Base-by-base conservation (phyloP, 2,329 filamentous ascomycete genomes). In the Pseudocercospora crystallina region DNA sequence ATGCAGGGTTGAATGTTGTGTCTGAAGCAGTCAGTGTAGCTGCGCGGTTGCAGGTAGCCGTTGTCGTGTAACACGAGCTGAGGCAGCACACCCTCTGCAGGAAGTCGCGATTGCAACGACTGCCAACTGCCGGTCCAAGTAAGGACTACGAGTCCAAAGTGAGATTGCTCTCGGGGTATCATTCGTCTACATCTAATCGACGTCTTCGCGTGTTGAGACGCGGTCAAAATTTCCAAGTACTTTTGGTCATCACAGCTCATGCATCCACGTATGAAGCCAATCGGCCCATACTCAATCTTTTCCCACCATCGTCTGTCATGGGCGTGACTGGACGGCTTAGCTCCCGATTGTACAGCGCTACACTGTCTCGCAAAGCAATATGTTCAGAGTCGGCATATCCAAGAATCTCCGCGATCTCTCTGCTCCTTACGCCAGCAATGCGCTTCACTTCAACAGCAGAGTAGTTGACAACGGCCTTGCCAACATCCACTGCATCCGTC, bases 361-460 rank as follows among this genome's bases (percentile, higher is more conserved):
- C 85, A 62, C 95, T 92, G 69, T 95, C 90, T 56, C 90, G 79
- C 64, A 94, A 78, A 8, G 90, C 91, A 35, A 97, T 87, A 72
- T 97, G 96, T 72, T 97, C 90, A 65, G 87, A 95, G 68, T 96
- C 91, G 14, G 90, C 89, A 71, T 96, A 99, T 3, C 92, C 94
- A 30, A 99, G 74, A 38, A 94, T 75, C 8, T 80, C 78, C 41
- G 84, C 78, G 57, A 99, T 96, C 67, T 96, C 87, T 5, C 79
- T 81, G 66, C 90, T 96, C 67, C 87, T 84, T 58, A 87, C 77
- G 1, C 94, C 94, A 73, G 87, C 90, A 66, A 99, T 96, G 43
- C 87, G 77, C 50, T 77, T 74, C 54, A 99, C 90, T 71, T 99
- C 92, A 1, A 79, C 76, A 1, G 88, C 84, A n/a, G 88, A 87